Evolutionary conservation across 495 filamentous ascomycete species (phyloP).

Genomic region (Pseudomonodictys pantanalensis): DNA sequence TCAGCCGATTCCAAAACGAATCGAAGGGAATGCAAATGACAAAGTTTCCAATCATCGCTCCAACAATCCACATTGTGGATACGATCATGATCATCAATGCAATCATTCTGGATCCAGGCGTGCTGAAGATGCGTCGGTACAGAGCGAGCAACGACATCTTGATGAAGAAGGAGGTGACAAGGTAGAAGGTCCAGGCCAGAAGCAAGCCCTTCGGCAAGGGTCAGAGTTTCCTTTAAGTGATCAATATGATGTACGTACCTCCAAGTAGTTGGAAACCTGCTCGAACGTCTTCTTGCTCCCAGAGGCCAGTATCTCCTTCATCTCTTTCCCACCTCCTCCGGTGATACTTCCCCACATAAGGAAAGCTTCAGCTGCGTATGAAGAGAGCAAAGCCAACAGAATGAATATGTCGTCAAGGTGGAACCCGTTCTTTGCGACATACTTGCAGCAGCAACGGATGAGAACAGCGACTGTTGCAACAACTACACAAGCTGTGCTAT

Average conservation of each 20-base stretch:
- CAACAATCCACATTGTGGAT: not conserved
- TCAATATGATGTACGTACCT: not conserved
- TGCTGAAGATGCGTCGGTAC: not conserved
- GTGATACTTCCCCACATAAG: not conserved
- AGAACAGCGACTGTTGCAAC: not conserved
- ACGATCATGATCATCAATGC: not conserved
- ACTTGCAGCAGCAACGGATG: not conserved
- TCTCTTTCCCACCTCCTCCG: not conserved
- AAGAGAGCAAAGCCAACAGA: not conserved
- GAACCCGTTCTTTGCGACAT: not conserved
- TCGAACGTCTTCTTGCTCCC: not conserved
- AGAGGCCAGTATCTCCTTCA: not conserved
- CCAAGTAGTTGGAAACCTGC: not conserved
- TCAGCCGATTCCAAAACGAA: not conserved
- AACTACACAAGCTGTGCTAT: not conserved
- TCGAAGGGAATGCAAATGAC: not conserved
- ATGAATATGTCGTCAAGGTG: not conserved
- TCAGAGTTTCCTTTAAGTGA: not conserved
- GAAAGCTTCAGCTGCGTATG: not conserved
- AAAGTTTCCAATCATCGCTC: not conserved
- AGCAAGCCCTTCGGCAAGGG: not conserved
- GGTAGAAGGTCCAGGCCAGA: not conserved
- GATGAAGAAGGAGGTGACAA: not conserved
- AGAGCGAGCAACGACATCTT: not conserved
- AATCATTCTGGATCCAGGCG: not conserved